Evolutionary conservation across 495 filamentous ascomycete genomes (phyloP).

Genomic region (Aspergillus wentii): DNA sequence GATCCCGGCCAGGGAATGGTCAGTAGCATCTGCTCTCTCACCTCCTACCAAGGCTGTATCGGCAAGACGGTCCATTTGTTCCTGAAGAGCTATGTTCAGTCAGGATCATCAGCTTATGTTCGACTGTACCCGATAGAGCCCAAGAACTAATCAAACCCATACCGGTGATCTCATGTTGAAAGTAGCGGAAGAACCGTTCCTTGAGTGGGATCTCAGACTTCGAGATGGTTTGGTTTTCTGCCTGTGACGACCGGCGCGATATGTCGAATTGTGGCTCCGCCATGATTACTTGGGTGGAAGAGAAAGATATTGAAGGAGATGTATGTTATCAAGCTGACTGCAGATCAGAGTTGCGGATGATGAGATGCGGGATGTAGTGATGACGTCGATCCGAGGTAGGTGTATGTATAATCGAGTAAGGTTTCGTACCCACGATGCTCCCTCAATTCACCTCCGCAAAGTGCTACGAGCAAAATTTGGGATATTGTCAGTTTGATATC

Average conservation of each 20-base stretch:
- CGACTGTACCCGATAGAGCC: constrained; percentile 6
- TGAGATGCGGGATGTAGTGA: constrained; percentile 10
- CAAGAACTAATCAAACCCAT: constrained; percentile 15
- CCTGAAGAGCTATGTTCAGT: constrained; percentile 49
- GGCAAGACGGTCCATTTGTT: constrained; percentile 53
- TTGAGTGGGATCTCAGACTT: constrained; percentile 50
- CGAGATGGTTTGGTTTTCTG: constrained; percentile 36
- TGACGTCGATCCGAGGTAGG: constrained; percentile 20
- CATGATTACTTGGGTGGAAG: constrained; percentile 25
- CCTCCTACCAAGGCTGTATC: constrained; percentile 47
- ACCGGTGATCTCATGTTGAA: constrained; percentile 69
- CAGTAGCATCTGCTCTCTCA: constrained; percentile 59
- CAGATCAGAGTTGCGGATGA: too few species aligned
- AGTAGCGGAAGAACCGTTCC: constrained; percentile 74
- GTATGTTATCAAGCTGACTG: too few species aligned
- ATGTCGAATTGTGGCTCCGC: constrained; percentile 24
- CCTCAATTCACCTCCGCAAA: too few species aligned
- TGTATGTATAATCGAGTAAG: too few species aligned
- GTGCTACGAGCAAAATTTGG: too few species aligned
- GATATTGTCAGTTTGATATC: too few species aligned
- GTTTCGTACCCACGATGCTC: too few species aligned
- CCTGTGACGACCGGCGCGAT: constrained; percentile 29
- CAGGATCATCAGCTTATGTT: constrained; percentile 12
- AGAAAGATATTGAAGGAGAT: too few species aligned
- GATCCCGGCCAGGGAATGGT: constrained; percentile 63